Conservation (phyloP, 1,284 basidiomycete species). For the Leccinum pachyderme region DNA sequence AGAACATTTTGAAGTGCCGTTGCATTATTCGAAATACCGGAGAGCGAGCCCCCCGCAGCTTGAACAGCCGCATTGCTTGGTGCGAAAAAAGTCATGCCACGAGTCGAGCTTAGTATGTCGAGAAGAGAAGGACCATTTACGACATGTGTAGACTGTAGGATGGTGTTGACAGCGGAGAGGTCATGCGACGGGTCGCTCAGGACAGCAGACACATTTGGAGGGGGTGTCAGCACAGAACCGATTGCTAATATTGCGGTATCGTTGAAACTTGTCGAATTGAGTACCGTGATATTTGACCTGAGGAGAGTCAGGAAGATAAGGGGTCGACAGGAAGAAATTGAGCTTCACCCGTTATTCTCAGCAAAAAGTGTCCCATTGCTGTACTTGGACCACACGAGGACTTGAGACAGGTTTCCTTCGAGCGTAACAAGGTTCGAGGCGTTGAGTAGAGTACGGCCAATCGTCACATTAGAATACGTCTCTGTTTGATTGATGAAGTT, state of each 20-base stretch:
- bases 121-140: conserved; percentile 38
- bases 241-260: conserved; percentile 54
- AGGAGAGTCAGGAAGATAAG: neutral
- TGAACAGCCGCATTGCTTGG: conserved; percentile 55
- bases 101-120: conserved; percentile 37
- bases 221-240: conserved; percentile 52
- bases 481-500: conserved; percentile 43
- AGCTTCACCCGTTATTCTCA: conserved; percentile 52
- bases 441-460: conserved; percentile 63
- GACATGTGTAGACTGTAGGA: conserved; percentile 20
- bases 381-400: conserved; percentile 56
- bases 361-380: conserved; percentile 46
- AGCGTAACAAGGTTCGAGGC: conserved; percentile 47
- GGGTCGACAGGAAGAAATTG: neutral
- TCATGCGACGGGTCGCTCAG: conserved; percentile 35
- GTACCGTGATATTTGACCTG: conserved; percentile 46
- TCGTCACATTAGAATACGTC: conserved; percentile 52
- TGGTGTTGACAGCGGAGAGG: conserved; percentile 27
- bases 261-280: conserved; percentile 44
- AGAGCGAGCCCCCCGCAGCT: conserved; percentile 34
- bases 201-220: conserved; percentile 46
- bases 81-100: conserved; percentile 72
- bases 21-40: conserved; percentile 43
- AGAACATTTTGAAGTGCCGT: conserved; percentile 49
- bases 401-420: conserved; percentile 58